phyloP scores from a whole-genome alignment of 2,329 filamentous ascomycete species.

The Botrytis pseudocinerea region DNA sequence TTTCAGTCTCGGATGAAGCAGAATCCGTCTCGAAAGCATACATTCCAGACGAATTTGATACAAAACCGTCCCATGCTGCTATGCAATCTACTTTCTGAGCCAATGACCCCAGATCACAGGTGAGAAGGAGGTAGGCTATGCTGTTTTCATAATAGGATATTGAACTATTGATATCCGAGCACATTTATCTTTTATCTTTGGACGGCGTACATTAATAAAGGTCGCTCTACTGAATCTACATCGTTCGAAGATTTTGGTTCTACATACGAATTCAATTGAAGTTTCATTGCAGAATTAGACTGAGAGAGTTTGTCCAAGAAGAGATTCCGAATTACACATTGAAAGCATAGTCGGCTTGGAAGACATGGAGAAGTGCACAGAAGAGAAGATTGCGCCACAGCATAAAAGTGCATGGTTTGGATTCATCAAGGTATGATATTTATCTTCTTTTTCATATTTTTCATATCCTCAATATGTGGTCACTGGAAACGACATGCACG shows the following conservation, averaged over 20 bases:
- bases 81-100: neutral
- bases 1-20: constrained; percentile 19
- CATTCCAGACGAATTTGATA: constrained; percentile 11
- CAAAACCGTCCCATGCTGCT: neutral
- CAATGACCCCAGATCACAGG: neutral
- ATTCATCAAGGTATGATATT: constrained; percentile 37
- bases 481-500: neutral
- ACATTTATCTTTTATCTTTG: neutral
- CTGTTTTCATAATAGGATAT: neutral
- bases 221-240: neutral
- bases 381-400: constrained; percentile 32
- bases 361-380: constrained; percentile 19
- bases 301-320: neutral
- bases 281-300: neutral
- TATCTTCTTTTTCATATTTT: neutral
- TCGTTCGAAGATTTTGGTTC: neutral
- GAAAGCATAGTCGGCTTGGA: neutral
- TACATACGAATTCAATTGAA: neutral
- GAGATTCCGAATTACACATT: neutral
- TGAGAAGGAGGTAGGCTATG: constrained; percentile 11
- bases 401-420: constrained; percentile 39
- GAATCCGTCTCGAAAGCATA: constrained; percentile 7
- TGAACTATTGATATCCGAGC: neutral
- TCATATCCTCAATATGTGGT: neutral
- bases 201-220: neutral